Base-by-base conservation (phyloP, 306 rosid species). In the Citrullus colocynthis region DNA sequence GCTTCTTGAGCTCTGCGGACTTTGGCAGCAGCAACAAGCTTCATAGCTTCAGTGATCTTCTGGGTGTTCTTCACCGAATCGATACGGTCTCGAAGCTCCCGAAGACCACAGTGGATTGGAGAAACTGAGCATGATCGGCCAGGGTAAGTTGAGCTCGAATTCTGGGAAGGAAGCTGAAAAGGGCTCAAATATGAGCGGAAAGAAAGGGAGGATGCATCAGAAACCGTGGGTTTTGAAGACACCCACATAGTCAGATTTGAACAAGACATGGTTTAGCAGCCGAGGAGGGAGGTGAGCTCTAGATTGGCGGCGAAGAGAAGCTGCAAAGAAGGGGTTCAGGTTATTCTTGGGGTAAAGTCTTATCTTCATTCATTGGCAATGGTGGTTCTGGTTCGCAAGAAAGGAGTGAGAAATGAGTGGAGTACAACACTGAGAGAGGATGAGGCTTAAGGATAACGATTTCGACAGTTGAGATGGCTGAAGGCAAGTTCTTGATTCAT, bases 1-100 rank as follows among this genome's bases (percentile, higher is more conserved):
- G 98, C 98, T 83, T 93, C 98, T 83, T 93, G 96, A 39, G 98
- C 98, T 73, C 98, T 86, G 48, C 98, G 87, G 80, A 93, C 98
- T 83, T 91, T 90, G 4, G 98, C 98, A 12, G 98, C 96, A 1
- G 98, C 96, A 9, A 93, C 98, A 63, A 93, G 98, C 87, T 93
- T 93, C 96, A 90, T 93, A 63, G 98, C 98, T 86, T 93, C 98
- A 0, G 98, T 93, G 80, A 93, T 93, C 83, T 93, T 93, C 91
- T 93, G 96, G 39, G 98, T 93, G 85, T 88, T 93, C 76, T 86
- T 90, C 0, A 93, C 98, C 1, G 96, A 93, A 0, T 76, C 88
- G 52, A 93, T 90, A 56, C 98, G 92, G 0, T 78, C 88, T 11
- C 94, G 84, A 76, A 93, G 95, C 55, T 93, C 98, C 37, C 91